Base-by-base conservation (phyloP, 768 basidiomycete species). In the Neoboletus brunneissimus region DNA sequence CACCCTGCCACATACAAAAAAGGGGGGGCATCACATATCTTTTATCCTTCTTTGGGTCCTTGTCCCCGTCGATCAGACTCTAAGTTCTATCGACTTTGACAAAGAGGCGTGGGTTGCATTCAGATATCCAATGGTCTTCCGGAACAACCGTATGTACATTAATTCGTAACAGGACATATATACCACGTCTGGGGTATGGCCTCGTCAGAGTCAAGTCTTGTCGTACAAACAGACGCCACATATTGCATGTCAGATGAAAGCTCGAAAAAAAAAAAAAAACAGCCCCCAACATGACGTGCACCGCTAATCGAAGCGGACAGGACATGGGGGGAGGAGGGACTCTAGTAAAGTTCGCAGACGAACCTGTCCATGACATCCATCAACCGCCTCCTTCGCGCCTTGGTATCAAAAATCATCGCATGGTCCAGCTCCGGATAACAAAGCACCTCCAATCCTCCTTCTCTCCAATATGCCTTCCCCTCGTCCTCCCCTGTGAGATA, bases 371-470 rank as follows among this genome's bases (percentile, higher is more conserved):
- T 37, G 29, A 75, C 68, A 10, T 57, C 53, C 15, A 76, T 55
- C 57, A 79, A 38, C 20, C 68, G 64, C 34, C 57, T 45, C 44
- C 78, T 52, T 29, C 58, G 53, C 37, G 54, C n/a, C 37, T 41
- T 51, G 23, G 61, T 60, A 51, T 79, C 67, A 27, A 79, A 75
- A 2, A 80, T 66, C 59, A 70, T 70, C 54, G 77, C 67, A 38
- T 81, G 79, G 51, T 79, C 79, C 50, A 80, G 46, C 7, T 64
- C 62, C 1, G 69, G 66, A 43, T 68, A 75, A 48, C 66, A 80
- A 27, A 77, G 48, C 51, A 79, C 79, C 57, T 79, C 72, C 46
- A 80, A 53, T 8, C 42, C 53, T 18, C 64, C 70, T 25, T 59
- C 55, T 34, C 58, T 52, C 76, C 76, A 76, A 46, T 63, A 48